Evolutionary conservation across 257 asterid genomes (phyloP), one percentile per base, ranked within the genome.

Genomic region (Nicotiana attenuata): DNA sequence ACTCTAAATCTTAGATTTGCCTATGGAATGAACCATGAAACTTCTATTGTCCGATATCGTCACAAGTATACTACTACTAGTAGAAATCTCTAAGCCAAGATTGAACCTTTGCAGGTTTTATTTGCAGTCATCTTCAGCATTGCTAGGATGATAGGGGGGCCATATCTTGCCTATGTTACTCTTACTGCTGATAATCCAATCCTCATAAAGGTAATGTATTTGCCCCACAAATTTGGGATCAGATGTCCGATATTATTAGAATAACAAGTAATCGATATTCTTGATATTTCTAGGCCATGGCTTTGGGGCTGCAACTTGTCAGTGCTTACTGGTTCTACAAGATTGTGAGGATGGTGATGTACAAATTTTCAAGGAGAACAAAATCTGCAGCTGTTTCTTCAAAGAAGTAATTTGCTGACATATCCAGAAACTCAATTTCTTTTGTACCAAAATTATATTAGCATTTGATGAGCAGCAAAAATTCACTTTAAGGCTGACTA

Each of bases 291-390:
- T 84, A 96, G 99, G 96, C 92, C 63, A 94, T 90, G 99, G 98
- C 97, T 63, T 68, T 92, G 85, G 97, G 98, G 76, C 87, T 96
- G 63, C 96, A 90, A 82, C 80, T 93, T 5, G 97, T 94, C 80
- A 94, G 99, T 84, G 94, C 81, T 26, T 96, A 88, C 86, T 96
- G 99, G 99, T 91, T 96, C 91, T 93, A 90, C 89, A 93, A 90
- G 91, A 96, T 96, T 83, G 91, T 81, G 16, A 90, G 92, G 81
- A 96, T 93, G 99, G 88, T 94, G 65, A 68, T 81, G 67, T 89
- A 86, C 90, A 96, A 96, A 85, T 75, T 92, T 29, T 80, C 87
- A 10, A 92, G 81, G 77, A 89, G 90, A 87, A 73, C 87, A 19
- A 76, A 89, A 45, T 76, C 93, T 77, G 64, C 19, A 73, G 89